Conservation (phyloP, 2,329 filamentous ascomycete species). For the Epichloe sibirici region DNA sequence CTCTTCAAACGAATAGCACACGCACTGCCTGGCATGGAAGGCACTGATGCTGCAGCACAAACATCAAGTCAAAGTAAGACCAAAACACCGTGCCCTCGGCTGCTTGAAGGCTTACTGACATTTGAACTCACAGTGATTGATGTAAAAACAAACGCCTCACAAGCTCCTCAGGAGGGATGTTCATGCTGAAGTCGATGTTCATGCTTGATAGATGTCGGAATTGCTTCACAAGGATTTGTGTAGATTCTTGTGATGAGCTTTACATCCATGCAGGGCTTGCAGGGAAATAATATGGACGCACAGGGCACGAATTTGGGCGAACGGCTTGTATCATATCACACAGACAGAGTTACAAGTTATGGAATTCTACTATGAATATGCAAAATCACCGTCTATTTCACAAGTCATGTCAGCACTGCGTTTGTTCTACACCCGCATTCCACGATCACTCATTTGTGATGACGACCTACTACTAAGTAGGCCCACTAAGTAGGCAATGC, state of each 20-base stretch:
- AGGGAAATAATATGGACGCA: not conserved
- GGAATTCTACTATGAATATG: not conserved
- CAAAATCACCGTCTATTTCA: not conserved
- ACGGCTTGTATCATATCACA: not conserved
- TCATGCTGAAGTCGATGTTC: conserved; percentile 19
- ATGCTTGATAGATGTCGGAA: not conserved
- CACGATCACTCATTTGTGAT: not conserved
- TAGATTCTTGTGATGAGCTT: not conserved
- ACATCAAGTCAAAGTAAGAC: conserved; percentile 63
- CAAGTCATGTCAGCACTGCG: not conserved
- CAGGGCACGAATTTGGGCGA: not conserved
- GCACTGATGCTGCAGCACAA: conserved; percentile 65
- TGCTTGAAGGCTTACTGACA: conserved; percentile 12
- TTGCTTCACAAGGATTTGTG: not conserved
- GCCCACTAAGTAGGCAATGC: too few species aligned
- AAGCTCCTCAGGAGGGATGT: conserved; percentile 61
- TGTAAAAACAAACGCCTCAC: conserved; percentile 69
- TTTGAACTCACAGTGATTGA: conserved; percentile 61
- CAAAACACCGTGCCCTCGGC: not conserved
- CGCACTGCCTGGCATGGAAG: conserved; percentile 94
- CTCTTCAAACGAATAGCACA: conserved; percentile 97
- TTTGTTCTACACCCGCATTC: not conserved
- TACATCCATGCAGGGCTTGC: not conserved
- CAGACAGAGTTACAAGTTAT: not conserved
- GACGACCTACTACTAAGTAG: not conserved